A percentile compares a stretch with the other conserved stretches of the same genome.
Conservation (phyloP, 176 grass and related monocot genomes). For the bread wheat (Triticum aestivum) region IWGSC_CS_RefSeq_v2.1 NC_057797.1:733671758-733672257, state of each 20-base stretch:
- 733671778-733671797: conserved; percentile 95
- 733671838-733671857: conserved; percentile 90
- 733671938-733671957: conserved; percentile 2
- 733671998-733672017: background rate
- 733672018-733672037: conserved; percentile 1
- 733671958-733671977: background rate
- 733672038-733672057: background rate
- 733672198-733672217: background rate
- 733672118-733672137: background rate
- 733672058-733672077: background rate
- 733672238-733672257: conserved; percentile 87
- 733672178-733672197: background rate
- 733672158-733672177: conserved; percentile 3
- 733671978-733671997: background rate
- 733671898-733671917: conserved; percentile 95
- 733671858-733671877: conserved; percentile 90
- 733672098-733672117: conserved; percentile 1
- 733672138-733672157: background rate
- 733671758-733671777: conserved; percentile 94
- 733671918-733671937: conserved; percentile 48
- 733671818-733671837: conserved; percentile 79
- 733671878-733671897: conserved; percentile 91
- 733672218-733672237: conserved; percentile 44
- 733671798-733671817: conserved; percentile 85
- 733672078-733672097: background rate